Conservation (phyloP, 2,329 filamentous ascomycete genomes). For the Fusarium armeniacum region DNA sequence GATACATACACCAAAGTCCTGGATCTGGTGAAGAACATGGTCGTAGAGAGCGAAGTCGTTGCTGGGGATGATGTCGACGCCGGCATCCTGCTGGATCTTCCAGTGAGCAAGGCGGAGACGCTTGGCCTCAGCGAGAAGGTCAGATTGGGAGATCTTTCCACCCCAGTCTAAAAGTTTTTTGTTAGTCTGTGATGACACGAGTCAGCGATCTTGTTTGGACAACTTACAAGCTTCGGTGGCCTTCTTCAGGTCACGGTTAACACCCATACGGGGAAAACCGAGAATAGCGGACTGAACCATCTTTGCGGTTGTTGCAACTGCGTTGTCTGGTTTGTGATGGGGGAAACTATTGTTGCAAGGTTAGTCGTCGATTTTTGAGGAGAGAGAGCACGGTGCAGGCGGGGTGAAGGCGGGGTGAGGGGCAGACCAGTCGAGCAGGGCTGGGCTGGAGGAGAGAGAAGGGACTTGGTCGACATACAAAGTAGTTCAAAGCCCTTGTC, state of each 20-base stretch:
- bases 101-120: constrained; percentile 96
- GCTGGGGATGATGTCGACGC: constrained; percentile 97
- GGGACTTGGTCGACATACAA: constrained; percentile 41
- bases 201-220: constrained; percentile 54
- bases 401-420: constrained; percentile 49
- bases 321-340: constrained; percentile 41
- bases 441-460: constrained; percentile 10
- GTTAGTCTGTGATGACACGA: constrained; percentile 36
- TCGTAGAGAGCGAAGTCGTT: constrained; percentile 99
- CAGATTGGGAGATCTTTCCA: constrained; percentile 91
- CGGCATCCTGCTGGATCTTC: constrained; percentile 99
- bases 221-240: constrained; percentile 91
- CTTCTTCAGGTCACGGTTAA: constrained; percentile 99
- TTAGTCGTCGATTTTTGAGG: constrained; percentile 28
- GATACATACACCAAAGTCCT: constrained; percentile 88
- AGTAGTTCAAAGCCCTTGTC: constrained; percentile 45
- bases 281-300: constrained; percentile 83
- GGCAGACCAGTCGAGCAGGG: constrained; percentile 31
- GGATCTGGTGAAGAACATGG: constrained; percentile 97
- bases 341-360: constrained; percentile 29
- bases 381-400: constrained; percentile 42
- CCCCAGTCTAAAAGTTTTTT: constrained; percentile 73
- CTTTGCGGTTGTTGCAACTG: constrained; percentile 57
- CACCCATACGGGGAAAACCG: constrained; percentile 99
- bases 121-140: constrained; percentile 95